Base-by-base conservation (phyloP, 345 rosid genomes). In the Euphorbia lathyris region DNA sequence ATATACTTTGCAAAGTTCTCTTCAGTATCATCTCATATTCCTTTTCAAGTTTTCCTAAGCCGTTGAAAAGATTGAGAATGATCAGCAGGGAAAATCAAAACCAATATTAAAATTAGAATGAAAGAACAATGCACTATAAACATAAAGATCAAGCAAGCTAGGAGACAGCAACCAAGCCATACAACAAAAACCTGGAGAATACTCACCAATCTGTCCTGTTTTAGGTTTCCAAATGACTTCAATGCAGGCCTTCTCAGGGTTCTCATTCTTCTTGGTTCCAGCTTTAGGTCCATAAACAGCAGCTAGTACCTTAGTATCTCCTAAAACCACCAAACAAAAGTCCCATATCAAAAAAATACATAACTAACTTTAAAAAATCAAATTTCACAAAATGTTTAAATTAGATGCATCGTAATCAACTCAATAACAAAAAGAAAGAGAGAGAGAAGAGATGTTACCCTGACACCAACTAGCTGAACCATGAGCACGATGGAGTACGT, bases 401-500 rank as follows among this genome's bases (percentile, higher is more conserved):
- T 17, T n/a, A 29, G 9, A 26, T 12, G 50, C 9, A 34, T 20
- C 1, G 2, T 17, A 29, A 22, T 0, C 5, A 16, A 36, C 4
- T 25, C 34, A 67, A 34, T 23, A 13, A 16, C 13, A 20, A 48
- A 11, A 50, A 52, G 2, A 58, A 7, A 0, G 0, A 64, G n/a
- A 40, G 9, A 22, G 22, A 36, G 20, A 9, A 43, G 36, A 9
- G 11, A 38, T 34, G 25, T n/a, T 52, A 92, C 99, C 99, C 85
- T 92, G 98, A 36, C 88, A 82, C 98, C 97, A 95, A 75, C 90
- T 88, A 27, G 97, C 97, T 25, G 99, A 95, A 65, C 99, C 99
- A 81, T 95, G 96, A 58, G 97, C 91, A 47, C 96, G 95, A 76
- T 90, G 84, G 61, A 90, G 97, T 63, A 86, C 77, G 74, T 79